Conservation (phyloP, 139 green algal species). For the Tetradesmus lagerheimii region DNA sequence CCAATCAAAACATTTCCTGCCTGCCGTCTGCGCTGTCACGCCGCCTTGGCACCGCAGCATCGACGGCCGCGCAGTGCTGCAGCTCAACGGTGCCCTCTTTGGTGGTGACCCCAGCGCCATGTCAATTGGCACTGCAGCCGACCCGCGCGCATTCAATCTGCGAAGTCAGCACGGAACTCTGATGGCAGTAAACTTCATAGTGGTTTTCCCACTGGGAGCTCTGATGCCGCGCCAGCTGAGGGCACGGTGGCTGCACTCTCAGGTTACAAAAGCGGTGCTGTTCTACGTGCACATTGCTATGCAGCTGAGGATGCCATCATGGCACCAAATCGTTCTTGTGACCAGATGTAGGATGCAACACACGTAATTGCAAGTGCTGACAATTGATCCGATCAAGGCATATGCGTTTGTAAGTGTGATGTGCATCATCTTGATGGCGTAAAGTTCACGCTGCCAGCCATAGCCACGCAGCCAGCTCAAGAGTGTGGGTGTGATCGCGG, state of each 20-base stretch:
- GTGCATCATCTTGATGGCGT: too few relatives aligned
- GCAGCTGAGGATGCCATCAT: neutral
- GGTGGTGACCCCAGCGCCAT: neutral
- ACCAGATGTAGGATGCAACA: too few relatives aligned
- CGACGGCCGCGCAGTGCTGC: neutral
- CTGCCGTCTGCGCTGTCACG: neutral
- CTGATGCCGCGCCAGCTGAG: conserved; percentile 20
- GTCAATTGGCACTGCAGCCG: neutral
- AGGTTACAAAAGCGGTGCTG: neutral
- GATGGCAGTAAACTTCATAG: conserved; percentile 38
- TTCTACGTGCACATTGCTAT: conserved; percentile 29
- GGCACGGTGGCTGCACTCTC: neutral
- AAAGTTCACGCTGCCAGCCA: too few relatives aligned
- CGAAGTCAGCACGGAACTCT: conserved; percentile 40
- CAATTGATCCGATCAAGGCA: too few relatives aligned
- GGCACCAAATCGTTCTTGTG: too few relatives aligned
- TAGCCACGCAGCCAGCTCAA: too few relatives aligned
- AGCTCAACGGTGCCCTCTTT: neutral
- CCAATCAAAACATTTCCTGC: too few relatives aligned
- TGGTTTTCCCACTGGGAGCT: conserved; percentile 41
- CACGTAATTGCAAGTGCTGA: too few relatives aligned
- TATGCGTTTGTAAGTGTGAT: too few relatives aligned
- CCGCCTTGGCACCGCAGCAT: too few relatives aligned
- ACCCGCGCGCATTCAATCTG: neutral
- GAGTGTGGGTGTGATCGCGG: neutral